Evolutionary conservation across 805 yeast species (phyloP), one percentile per base, ranked within the genome.

Genomic region (Ascoidea rubescens): DNA sequence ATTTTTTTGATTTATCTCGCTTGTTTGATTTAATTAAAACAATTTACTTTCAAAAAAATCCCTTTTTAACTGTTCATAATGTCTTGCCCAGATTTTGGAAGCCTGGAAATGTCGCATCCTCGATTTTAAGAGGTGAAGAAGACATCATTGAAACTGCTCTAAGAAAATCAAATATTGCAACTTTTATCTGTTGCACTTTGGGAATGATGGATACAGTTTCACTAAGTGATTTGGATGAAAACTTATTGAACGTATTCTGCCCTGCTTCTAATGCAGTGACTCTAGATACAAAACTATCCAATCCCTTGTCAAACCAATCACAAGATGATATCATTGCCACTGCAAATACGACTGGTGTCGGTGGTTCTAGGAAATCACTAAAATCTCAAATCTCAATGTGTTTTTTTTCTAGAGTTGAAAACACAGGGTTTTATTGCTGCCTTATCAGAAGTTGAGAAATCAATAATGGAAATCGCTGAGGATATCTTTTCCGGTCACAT

Each of bases 351-450:
- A 73, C 73, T 5, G 74, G 68, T 48, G 70, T 69, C 10, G 75
- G 52, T n/a, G 52, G 55, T 21, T 55, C 62, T 30, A 72, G 88
- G 5, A 78, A 82, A 58, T 69, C 93, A 46, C 69, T 88, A 53
- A 89, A 89, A 63, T 78, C 84, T 7, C 96, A 87, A 59, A 89
- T 93, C n/a, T n/a, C n/a, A n/a, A n/a, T n/a, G n/a, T 0, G 79
- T 78, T 10, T 67, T 93, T 50, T 88, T 75, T 58, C 71, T 93
- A 45, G 97, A 93, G 58, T 73, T 93, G 63, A 93, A 93, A 64
- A 93, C 99, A 0, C 99, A 93, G 66, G 96, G 96, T 0, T 93
- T 80, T 62, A 89, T 93, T 21, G 82, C 96, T 0, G 96, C 95
- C 0, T 66, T 90, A n/a, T n/a, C n/a, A 54, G 87, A 84, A 60